Conservation (phyloP, 768 basidiomycete species). For the Auricularia auricula-judae region DNA sequence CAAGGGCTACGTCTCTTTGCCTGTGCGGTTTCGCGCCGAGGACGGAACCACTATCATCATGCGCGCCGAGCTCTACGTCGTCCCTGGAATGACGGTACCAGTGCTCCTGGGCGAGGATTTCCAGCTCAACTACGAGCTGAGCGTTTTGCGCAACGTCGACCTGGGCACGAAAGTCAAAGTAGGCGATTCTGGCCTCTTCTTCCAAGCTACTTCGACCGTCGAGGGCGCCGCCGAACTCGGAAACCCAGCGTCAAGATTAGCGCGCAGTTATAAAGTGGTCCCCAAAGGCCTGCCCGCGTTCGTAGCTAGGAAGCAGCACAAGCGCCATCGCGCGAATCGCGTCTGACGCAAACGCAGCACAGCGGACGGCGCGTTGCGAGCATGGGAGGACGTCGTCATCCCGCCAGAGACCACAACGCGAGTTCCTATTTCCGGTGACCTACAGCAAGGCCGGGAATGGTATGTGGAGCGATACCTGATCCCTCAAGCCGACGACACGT, state of each 20-base stretch:
- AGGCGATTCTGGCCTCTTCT: conserved; percentile 7
- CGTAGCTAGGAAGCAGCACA: background rate
- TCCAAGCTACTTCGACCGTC: conserved; percentile 7
- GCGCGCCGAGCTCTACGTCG: background rate
- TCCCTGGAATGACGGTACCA: conserved; percentile 20
- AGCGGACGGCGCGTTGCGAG: conserved; percentile 1
- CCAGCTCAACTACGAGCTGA: conserved; percentile 13
- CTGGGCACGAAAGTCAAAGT: conserved; percentile 8
- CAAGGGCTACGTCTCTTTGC: conserved; percentile 13
- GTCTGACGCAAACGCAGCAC: background rate
- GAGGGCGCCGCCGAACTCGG: background rate
- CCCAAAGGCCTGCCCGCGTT: background rate
- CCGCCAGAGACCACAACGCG: background rate
- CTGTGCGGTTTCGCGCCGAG: conserved; percentile 4
- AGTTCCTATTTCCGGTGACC: background rate
- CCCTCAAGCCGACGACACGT: background rate
- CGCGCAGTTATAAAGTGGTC: background rate
- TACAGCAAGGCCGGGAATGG: background rate
- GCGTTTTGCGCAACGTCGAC: conserved; percentile 7
- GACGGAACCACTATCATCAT: background rate
- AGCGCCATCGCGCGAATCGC: background rate
- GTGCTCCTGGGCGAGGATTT: conserved; percentile 25
- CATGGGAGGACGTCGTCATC: background rate
- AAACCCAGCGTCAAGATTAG: background rate
- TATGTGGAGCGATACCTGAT: background rate